Evolutionary conservation across 2,329 filamentous ascomycete species (phyloP), one percentile per base, ranked within the genome.

Genomic region (Penicillium sclerotigenum): DNA sequence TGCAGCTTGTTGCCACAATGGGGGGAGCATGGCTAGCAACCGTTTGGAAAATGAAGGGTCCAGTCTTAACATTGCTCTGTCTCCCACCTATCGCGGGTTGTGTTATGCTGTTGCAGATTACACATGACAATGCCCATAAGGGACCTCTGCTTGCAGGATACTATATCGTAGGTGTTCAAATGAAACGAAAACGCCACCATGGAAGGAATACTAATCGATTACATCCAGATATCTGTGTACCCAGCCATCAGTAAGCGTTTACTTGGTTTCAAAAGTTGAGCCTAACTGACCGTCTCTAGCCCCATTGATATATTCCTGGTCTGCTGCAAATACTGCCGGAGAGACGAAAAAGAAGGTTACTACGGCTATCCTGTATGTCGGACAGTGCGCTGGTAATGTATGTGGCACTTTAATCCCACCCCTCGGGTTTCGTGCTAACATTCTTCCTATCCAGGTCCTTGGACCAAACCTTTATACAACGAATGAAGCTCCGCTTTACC

Each of bases 281-380:
- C 42, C 43, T 53, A 38, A 62, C 58, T 64, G 7, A 66, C 36
- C 10, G 20, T 65, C 0, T 55, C 66, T 9, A 80, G 79, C 85
- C 3, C 85, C 87, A 37, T 81, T 85, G 52, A 90, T 86, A 63
- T 88, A 90, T 65, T 87, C 85, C 59, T 90, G 86, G 69, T 90
- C 87, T 18, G 85, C 82, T 0, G 81, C 74, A 38, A 85, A 78
- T 40, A 78, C 86, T 0, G 86, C 82, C 0, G 86, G 87, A 1
- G 85, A 89, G 65, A 89, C 86, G 0, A 89, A 89, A 71, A 83
- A 84, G 59, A 88, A 88, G 65, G 81, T 82, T 10, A 86, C 82
- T 0, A 87, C 85, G 0, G 85, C 81, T 13, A 77, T 87, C 7
- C 75, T 89, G 1, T 86, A 89, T 63, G 79, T 89, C 45, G 84